phyloP scores from a whole-genome alignment of 1,284 basidiomycete genomes.

The Cryptococcus sp. region DNA sequence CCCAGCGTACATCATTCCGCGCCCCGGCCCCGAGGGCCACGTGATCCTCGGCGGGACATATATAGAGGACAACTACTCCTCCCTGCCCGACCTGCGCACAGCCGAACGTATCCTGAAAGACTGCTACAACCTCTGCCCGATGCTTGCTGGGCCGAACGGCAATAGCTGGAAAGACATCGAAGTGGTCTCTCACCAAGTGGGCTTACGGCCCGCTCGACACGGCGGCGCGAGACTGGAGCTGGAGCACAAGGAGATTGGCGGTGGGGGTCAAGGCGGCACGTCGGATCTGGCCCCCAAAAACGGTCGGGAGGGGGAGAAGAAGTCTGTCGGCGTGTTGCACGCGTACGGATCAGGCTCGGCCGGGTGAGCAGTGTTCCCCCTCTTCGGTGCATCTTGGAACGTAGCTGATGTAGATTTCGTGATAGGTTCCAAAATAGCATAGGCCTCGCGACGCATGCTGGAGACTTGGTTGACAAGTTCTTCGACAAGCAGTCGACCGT shows the following conservation, averaged over 20 bases:
- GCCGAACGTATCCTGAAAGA: conserved; percentile 52
- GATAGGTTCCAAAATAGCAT: conserved; percentile 45
- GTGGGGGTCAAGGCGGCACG: conserved; percentile 36
- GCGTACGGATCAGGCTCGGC: conserved; percentile 64
- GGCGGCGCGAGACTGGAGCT: conserved; percentile 70
- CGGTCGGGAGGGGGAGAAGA: conserved; percentile 51
- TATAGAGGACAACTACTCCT: conserved; percentile 40
- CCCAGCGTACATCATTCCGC: conserved; percentile 53
- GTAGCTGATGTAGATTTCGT: conserved; percentile 3
- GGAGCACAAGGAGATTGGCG: conserved; percentile 58
- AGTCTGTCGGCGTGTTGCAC: conserved; percentile 62
- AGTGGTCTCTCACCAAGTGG: conserved; percentile 65
- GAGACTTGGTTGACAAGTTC: conserved; percentile 30
- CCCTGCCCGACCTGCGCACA: conserved; percentile 35
- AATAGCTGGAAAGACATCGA: conserved; percentile 53
- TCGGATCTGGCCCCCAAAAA: conserved; percentile 5
- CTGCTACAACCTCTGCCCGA: conserved; percentile 50
- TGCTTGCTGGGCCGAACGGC: conserved; percentile 42
- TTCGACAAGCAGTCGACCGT: conserved; percentile 1
- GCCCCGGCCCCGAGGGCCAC: conserved; percentile 51
- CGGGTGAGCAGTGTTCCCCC: conserved; percentile 23
- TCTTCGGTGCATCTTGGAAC: neutral
- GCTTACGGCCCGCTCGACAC: conserved; percentile 68
- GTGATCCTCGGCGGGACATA: conserved; percentile 51
- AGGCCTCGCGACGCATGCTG: conserved; percentile 48